Evolutionary conservation across 495 filamentous ascomycete species (phyloP), one percentile per base, ranked within the genome.

Genomic region (Massariosphaeria phaeospora): DNA sequence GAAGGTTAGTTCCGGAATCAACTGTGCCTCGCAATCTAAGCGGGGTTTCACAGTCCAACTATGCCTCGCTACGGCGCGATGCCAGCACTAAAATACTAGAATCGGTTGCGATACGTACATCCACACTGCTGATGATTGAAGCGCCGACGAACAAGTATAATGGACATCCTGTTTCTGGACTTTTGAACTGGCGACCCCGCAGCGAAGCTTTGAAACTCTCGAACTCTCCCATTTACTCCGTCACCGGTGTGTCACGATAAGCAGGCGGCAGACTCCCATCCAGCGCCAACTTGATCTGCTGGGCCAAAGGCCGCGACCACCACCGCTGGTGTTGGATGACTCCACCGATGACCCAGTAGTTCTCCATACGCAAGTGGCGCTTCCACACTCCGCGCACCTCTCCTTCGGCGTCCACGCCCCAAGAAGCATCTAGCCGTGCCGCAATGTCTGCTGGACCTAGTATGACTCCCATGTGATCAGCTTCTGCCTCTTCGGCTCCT

Each of bases 221-320:
- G 7, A 33, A 33, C 30, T 33, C 7, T 33, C 30, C 30, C 30
- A 13, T 33, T 40, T 15, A 40, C 36, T 40, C 36, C 18, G 18
- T 6, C 36, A 8, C 13, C 12, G 36, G 36, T 15, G 36, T 40
- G 13, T 40, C 36, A 7, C 36, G 36, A 40, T 40, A 40, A n/a
- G 36, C 36, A n/a, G 12, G 13, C 13, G 36, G 36, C 36, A 40
- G 18, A n/a, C 18, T 6, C 36, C 36, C 36, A 40, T 40, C 36
- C 36, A 66, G 1, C 67, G 59, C 49, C 64, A 62, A 9, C 60
- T 70, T 69, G 49, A 72, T 72, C 55, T 72, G 68, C 31, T 67
- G 40, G 10, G 63, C 70, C 47, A 68, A 3, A 1, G 49, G 34
- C 8, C 55, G 40, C 27, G 70, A 70, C 26, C 56, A 55, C 55